Conservation (phyloP, 768 basidiomycete species). For the Suillus bovinus region DNA sequence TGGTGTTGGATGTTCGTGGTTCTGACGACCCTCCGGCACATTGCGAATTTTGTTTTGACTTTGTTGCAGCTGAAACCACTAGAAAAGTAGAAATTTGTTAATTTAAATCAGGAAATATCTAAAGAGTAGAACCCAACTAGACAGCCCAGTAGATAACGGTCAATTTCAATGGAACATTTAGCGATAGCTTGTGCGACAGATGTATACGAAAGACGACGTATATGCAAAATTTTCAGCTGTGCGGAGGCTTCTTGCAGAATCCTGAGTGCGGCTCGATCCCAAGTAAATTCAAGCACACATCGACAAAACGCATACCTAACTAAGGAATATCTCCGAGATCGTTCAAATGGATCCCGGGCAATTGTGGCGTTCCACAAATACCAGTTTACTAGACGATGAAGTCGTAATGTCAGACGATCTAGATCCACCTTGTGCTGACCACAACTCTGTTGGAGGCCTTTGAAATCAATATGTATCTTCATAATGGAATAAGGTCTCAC, state of each 20-base stretch:
- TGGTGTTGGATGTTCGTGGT: constrained; percentile 24
- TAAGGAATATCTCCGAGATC: neutral
- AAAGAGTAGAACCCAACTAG: neutral
- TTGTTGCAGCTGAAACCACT: neutral
- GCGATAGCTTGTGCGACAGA: neutral
- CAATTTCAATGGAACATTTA: neutral
- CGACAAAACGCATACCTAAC: constrained; percentile 6
- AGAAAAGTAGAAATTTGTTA: too few species aligned
- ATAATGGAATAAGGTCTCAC: neutral
- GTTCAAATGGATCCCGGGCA: neutral
- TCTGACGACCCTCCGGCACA: constrained; percentile 9
- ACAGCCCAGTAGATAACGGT: neutral
- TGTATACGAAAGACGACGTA: neutral
- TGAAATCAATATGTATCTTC: neutral
- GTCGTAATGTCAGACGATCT: neutral
- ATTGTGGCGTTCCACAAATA: neutral
- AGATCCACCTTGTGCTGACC: neutral
- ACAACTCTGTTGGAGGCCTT: neutral
- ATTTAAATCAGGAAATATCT: neutral
- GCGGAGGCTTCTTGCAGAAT: neutral
- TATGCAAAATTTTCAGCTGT: neutral
- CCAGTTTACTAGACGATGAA: neutral
- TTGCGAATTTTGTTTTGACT: neutral
- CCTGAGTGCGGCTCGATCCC: neutral
- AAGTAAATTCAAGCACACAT: neutral